phyloP scores from a whole-genome alignment of 805 yeast genomes.

The Cyberlindnera xylosilytica region DNA sequence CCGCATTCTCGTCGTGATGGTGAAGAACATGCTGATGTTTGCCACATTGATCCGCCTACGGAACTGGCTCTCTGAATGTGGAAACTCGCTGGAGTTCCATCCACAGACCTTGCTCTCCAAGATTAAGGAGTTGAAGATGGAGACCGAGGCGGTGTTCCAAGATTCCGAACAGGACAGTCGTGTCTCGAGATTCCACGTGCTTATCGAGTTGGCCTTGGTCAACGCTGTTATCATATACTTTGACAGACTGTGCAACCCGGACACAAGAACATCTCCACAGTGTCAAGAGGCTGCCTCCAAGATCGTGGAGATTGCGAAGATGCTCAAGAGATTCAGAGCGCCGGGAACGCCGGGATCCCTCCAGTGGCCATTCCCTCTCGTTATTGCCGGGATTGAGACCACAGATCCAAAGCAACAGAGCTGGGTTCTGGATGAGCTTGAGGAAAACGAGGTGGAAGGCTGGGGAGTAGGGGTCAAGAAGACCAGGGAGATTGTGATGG shows the following conservation, averaged over 20 bases:
- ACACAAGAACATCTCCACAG: slow-evolving; percentile 5
- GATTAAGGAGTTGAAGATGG: slow-evolving; percentile 4
- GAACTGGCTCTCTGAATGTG: slow-evolving; percentile 9
- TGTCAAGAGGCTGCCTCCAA: slow-evolving; percentile 5
- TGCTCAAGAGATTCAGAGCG: not conserved
- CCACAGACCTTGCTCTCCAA: slow-evolving; percentile 5
- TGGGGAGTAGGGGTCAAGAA: slow-evolving; percentile 6
- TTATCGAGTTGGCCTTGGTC: slow-evolving; percentile 5
- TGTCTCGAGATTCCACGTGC: slow-evolving; percentile 5
- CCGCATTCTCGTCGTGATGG: slow-evolving; percentile 8
- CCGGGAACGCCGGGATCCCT: slow-evolving; percentile 10
- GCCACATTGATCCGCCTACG: slow-evolving; percentile 7
- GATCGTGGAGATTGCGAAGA: slow-evolving; percentile 5
- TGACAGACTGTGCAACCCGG: slow-evolving; percentile 8
- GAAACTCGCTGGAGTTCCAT: slow-evolving; percentile 8
- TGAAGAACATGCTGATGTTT: slow-evolving; percentile 11
- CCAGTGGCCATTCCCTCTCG: slow-evolving; percentile 11
- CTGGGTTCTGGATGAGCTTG: slow-evolving; percentile 9
- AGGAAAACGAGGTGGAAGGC: slow-evolving; percentile 7
- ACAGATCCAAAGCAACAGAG: slow-evolving; percentile 4
- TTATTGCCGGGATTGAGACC: slow-evolving; percentile 10
- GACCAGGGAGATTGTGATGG: slow-evolving; percentile 2
- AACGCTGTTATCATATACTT: slow-evolving; percentile 7
- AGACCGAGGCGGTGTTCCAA: slow-evolving; percentile 4
- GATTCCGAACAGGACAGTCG: slow-evolving; percentile 1